Percentiles rank a stretch among this genome's conserved stretches.
Conservation (phyloP, 2,329 filamentous ascomycete genomes). For the Aspergillus persii region DNA sequence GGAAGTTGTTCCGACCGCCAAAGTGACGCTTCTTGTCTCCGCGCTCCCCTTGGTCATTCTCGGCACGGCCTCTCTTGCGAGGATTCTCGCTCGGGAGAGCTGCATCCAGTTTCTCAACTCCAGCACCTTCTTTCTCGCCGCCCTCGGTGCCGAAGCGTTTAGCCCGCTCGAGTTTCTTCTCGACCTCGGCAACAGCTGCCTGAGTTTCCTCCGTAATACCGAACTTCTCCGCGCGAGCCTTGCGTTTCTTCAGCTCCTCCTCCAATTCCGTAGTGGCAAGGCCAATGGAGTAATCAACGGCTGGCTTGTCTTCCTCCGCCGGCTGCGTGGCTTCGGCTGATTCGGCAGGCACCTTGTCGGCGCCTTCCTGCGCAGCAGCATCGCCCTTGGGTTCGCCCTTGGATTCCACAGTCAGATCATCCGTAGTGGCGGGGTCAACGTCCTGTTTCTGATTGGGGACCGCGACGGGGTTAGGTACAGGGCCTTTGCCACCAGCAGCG, state of each 20-base stretch:
- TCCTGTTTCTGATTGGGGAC: slow-evolving; percentile 41
- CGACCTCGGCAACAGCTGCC: slow-evolving; percentile 39
- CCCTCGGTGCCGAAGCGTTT: slow-evolving; percentile 45
- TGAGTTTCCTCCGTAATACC: slow-evolving; percentile 43
- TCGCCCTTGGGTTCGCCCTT: slow-evolving; percentile 18
- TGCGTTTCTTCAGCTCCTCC: slow-evolving; percentile 48
- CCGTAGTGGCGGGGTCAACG: slow-evolving; percentile 37
- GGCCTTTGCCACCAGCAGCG: slow-evolving; percentile 38
- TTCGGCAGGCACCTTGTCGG: slow-evolving; percentile 18
- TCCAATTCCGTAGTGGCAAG: slow-evolving; percentile 46
- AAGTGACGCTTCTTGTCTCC: slow-evolving; percentile 44
- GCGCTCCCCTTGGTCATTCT: slow-evolving; percentile 37
- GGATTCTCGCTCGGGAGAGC: slow-evolving; percentile 43
- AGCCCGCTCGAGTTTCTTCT: slow-evolving; percentile 46
- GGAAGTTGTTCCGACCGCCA: slow-evolving; percentile 32
- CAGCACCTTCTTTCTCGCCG: slow-evolving; percentile 19
- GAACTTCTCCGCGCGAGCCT: slow-evolving; percentile 50
- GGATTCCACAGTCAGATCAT: slow-evolving; percentile 38
- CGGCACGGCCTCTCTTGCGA: slow-evolving; percentile 40
- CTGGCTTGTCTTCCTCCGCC: slow-evolving; percentile 30
- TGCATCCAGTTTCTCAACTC: slow-evolving; percentile 45
- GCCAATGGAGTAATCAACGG: slow-evolving; percentile 40
- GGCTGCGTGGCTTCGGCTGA: slow-evolving; percentile 18
- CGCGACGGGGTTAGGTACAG: slow-evolving; percentile 37
- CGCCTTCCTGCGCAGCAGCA: slow-evolving; percentile 12